Evolutionary conservation across 2,329 filamentous ascomycete genomes (phyloP).

Genomic region (Exophiala lecanii-corni): DNA sequence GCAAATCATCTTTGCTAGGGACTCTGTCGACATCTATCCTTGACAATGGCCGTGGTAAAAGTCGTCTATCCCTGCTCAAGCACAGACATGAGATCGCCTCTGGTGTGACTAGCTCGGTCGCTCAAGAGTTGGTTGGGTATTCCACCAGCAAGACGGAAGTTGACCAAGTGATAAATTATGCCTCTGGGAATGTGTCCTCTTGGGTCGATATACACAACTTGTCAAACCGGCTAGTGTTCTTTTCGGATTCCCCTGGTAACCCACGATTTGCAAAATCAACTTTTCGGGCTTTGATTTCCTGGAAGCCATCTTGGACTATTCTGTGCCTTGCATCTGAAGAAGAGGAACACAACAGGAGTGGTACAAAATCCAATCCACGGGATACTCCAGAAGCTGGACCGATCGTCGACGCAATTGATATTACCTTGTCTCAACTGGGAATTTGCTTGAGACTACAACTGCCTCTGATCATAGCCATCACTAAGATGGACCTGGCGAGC

Average conservation of each 20-base stretch:
- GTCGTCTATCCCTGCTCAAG: slow-evolving; percentile 79
- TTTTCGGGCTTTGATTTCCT: slow-evolving; percentile 83
- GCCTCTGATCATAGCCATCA: slow-evolving; percentile 77
- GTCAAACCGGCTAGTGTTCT: slow-evolving; percentile 73
- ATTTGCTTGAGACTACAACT: slow-evolving; percentile 76
- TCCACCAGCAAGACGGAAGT: slow-evolving; percentile 32
- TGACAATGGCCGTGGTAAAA: slow-evolving; percentile 89
- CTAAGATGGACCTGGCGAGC: slow-evolving; percentile 83
- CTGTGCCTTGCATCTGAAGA: slow-evolving; percentile 83
- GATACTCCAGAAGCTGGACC: slow-evolving; percentile 43
- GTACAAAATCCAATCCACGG: slow-evolving; percentile 43
- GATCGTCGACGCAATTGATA: slow-evolving; percentile 48
- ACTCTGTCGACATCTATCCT: slow-evolving; percentile 81
- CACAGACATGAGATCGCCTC: slow-evolving; percentile 91
- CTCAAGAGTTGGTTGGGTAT: slow-evolving; percentile 91
- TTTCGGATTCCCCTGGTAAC: slow-evolving; percentile 89
- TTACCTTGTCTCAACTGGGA: slow-evolving; percentile 75
- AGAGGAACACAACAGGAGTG: slow-evolving; percentile 41
- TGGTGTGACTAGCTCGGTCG: slow-evolving; percentile 88
- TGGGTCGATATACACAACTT: slow-evolving; percentile 92
- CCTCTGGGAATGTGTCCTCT: slow-evolving; percentile 77
- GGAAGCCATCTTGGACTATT: slow-evolving; percentile 90
- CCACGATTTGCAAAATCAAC: slow-evolving; percentile 85
- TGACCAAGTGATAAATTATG: slow-evolving; percentile 60
- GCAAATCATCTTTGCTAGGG: slow-evolving; percentile 86